phyloP scores from a whole-genome alignment of 78 protist genomes.

The Dictyostelium discoideum region DNA sequence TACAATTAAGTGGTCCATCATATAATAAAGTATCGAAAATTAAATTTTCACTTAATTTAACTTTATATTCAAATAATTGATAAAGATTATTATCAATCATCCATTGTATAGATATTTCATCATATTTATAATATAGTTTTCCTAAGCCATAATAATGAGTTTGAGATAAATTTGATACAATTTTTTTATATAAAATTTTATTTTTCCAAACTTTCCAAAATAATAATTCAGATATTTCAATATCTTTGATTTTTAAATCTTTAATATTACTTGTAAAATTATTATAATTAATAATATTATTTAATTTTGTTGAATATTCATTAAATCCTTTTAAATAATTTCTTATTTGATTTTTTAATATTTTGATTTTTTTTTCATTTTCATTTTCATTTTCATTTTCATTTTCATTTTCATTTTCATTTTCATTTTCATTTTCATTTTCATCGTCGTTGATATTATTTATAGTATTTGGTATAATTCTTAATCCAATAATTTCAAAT shows the following conservation, averaged over 20 bases:
- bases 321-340: background rate
- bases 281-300: too few relatives aligned
- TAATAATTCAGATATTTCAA: background rate
- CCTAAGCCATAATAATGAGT: background rate
- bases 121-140: background rate
- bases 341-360: background rate
- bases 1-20: background rate
- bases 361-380: too few relatives aligned
- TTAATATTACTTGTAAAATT: background rate
- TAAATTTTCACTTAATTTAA: background rate
- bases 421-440: too few relatives aligned
- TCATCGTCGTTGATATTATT: too few relatives aligned
- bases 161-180: background rate
- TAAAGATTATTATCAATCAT: background rate
- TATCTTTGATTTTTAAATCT: background rate
- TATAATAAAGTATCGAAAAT: background rate
- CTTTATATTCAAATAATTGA: background rate
- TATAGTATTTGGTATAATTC: background rate
- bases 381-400: too few relatives aligned
- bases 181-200: background rate
- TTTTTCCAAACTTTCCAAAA: conserved; percentile 14
- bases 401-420: too few relatives aligned
- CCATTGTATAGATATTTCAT: background rate
- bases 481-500: background rate
- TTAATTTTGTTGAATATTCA: background rate